Percentiles rank a stretch among this genome's conserved stretches.
Evolutionary conservation across 192 early-diverging fungal genomes (phyloP).

Genomic region (Coemansia sp.): DNA sequence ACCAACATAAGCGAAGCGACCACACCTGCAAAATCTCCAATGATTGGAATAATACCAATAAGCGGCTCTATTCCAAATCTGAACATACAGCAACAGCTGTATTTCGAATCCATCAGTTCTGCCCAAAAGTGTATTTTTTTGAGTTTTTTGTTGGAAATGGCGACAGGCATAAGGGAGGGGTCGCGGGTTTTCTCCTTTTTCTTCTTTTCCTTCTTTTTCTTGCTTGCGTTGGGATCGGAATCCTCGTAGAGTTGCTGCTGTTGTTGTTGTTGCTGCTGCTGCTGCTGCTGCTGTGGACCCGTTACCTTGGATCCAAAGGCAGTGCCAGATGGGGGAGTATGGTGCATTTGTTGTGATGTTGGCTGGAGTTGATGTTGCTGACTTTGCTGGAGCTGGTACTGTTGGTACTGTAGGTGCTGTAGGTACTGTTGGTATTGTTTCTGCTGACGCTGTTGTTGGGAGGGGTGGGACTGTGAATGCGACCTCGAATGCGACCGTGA

Average conservation of each 20-base stretch:
- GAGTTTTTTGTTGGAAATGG: constrained; percentile 26
- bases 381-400: background rate
- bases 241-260: background rate
- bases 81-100: constrained; percentile 34
- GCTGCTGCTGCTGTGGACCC: background rate
- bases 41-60: constrained; percentile 43
- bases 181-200: constrained; percentile 21
- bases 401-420: background rate
- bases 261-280: background rate
- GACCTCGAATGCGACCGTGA: background rate
- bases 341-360: background rate
- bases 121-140: constrained; percentile 23
- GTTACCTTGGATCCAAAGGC: background rate
- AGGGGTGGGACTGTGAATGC: background rate
- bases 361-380: background rate
- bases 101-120: constrained; percentile 27
- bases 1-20: constrained; percentile 34
- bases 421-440: background rate
- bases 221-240: background rate
- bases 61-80: constrained; percentile 49
- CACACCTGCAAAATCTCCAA: constrained; percentile 47
- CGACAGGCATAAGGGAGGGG: constrained; percentile 21
- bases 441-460: background rate
- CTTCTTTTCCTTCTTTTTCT: background rate
- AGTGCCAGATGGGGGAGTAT: background rate